A percentile compares a stretch with the other conserved stretches of the same genome.
phyloP scores from a whole-genome alignment of 176 grass and related monocot species.

The Poa annua region DNA sequence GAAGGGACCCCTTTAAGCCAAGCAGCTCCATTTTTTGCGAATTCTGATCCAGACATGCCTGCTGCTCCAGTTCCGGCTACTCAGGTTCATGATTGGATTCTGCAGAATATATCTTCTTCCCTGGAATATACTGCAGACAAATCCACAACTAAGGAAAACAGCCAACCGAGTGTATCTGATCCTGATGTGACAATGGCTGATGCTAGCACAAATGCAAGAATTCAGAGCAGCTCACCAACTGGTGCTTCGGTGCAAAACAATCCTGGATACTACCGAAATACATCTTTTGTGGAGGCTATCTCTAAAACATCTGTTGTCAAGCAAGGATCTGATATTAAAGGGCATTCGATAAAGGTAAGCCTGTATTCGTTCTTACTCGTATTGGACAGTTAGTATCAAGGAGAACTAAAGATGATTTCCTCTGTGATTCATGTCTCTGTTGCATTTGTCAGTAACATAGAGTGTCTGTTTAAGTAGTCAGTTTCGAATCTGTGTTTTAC shows the following conservation, averaged over 20 bases:
- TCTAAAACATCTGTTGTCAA: slow-evolving; percentile 96
- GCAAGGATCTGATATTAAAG: slow-evolving; percentile 81
- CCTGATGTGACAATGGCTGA: slow-evolving; percentile 88
- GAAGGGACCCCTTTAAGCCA: slow-evolving; percentile 81
- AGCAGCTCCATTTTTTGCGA: slow-evolving; percentile 91
- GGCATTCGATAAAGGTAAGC: slow-evolving; percentile 91
- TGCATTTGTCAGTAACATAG: slow-evolving; percentile 6
- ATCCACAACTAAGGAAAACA: slow-evolving; percentile 63
- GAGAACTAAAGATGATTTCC: background rate
- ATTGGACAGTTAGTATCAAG: background rate
- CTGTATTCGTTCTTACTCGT: background rate
- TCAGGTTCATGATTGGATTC: slow-evolving; percentile 86
- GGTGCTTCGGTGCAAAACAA: slow-evolving; percentile 57
- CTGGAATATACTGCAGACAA: slow-evolving; percentile 76
- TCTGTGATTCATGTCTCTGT: background rate
- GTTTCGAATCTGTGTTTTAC: background rate
- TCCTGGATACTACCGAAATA: slow-evolving; percentile 63
- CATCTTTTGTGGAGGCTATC: slow-evolving; percentile 91
- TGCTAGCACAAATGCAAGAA: slow-evolving; percentile 64
- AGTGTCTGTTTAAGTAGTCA: slow-evolving; percentile 5
- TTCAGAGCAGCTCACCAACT: slow-evolving; percentile 40
- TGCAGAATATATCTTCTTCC: slow-evolving; percentile 75
- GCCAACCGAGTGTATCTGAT: slow-evolving; percentile 52
- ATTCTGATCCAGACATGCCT: slow-evolving; percentile 97
- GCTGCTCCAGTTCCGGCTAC: slow-evolving; percentile 80